A percentile compares a stretch with the other conserved stretches of the same genome.
These are phyloP conservation scores for Litchi chinensis DNA, from an alignment of 345 rosid genomes.

Conservation along the genomic window DNA sequence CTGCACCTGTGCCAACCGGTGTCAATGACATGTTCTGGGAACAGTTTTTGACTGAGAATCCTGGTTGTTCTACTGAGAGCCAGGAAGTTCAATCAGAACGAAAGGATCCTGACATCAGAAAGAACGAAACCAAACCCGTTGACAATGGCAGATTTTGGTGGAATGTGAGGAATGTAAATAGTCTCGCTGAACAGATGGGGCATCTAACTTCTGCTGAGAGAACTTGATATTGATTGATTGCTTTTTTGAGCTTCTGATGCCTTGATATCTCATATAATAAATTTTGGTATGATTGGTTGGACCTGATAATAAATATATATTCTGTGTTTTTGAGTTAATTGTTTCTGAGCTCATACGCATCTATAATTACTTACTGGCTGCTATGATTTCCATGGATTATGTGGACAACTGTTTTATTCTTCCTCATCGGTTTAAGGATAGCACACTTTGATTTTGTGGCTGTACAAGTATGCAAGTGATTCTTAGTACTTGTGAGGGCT, in stretches of 20 bases:
- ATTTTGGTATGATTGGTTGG: conserved; percentile 29
- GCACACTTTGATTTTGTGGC: conserved; percentile 9
- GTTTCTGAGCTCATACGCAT: background rate
- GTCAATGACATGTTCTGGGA: conserved; percentile 94
- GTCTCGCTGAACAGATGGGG: conserved; percentile 75
- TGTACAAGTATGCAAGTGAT: background rate
- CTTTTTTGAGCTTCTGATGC: conserved; percentile 28
- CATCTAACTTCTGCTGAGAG: conserved; percentile 83
- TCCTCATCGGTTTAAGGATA: background rate
- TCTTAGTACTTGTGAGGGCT: background rate
- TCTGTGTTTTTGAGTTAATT: conserved; percentile 12
- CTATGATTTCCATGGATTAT: background rate
- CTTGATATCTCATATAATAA: conserved; percentile 23
- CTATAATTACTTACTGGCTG: background rate
- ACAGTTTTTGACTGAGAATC: conserved; percentile 96
- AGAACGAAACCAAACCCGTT: conserved; percentile 46
- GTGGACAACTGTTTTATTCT: background rate
- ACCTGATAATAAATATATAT: conserved; percentile 13
- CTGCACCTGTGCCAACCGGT: conserved; percentile 55
- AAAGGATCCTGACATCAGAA: conserved; percentile 53
- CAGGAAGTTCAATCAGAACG: conserved; percentile 82
- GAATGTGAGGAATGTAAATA: conserved; percentile 66
- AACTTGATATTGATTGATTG: conserved; percentile 46
- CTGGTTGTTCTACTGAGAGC: conserved; percentile 67
- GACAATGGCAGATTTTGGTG: conserved; percentile 68